A percentile compares a stretch with the other conserved stretches of the same genome.
These are phyloP conservation scores for Lyophyllum semitale DNA, from an alignment of 768 basidiomycete species.

Conservation along the genomic window DNA sequence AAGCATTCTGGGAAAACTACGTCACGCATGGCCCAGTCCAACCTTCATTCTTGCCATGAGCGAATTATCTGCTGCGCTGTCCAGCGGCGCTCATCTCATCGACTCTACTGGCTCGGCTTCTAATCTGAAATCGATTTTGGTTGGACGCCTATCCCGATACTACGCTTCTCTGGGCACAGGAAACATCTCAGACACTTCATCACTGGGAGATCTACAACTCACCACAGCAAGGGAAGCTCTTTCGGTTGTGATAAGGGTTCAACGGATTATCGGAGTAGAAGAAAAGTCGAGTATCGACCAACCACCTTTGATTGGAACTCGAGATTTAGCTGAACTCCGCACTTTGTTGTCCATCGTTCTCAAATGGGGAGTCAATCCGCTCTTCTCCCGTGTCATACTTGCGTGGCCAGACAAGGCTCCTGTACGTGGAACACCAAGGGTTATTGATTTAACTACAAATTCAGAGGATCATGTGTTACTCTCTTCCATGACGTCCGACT, in stretches of 20 bases:
- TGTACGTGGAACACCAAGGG: slow-evolving; percentile 23
- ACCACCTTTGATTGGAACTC: slow-evolving; percentile 55
- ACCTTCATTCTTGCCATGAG: slow-evolving; percentile 5
- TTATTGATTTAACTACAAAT: slow-evolving; percentile 46
- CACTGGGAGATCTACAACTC: slow-evolving; percentile 47
- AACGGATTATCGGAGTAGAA: slow-evolving; percentile 37
- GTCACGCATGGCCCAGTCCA: background rate
- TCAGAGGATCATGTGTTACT: slow-evolving; percentile 47
- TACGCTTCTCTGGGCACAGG: slow-evolving; percentile 28
- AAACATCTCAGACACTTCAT: slow-evolving; percentile 14
- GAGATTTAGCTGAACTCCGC: slow-evolving; percentile 64
- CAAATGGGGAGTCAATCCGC: slow-evolving; percentile 67
- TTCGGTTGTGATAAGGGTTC: slow-evolving; percentile 46
- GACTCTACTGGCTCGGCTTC: slow-evolving; percentile 29
- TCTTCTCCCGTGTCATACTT: slow-evolving; percentile 44
- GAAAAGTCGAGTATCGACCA: slow-evolving; percentile 12
- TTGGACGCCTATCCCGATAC: slow-evolving; percentile 40
- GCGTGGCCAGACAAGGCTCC: slow-evolving; percentile 37
- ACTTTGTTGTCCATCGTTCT: slow-evolving; percentile 70
- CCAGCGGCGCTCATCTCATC: slow-evolving; percentile 37
- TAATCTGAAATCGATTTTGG: slow-evolving; percentile 39
- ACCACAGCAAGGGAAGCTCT: slow-evolving; percentile 60
- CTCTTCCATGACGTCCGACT: slow-evolving; percentile 38
- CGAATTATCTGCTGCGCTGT: slow-evolving; percentile 30
- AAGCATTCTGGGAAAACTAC: no score